Evolutionary conservation across 768 basidiomycete species (phyloP).

Genomic region (Neoboletus magnificus): DNA sequence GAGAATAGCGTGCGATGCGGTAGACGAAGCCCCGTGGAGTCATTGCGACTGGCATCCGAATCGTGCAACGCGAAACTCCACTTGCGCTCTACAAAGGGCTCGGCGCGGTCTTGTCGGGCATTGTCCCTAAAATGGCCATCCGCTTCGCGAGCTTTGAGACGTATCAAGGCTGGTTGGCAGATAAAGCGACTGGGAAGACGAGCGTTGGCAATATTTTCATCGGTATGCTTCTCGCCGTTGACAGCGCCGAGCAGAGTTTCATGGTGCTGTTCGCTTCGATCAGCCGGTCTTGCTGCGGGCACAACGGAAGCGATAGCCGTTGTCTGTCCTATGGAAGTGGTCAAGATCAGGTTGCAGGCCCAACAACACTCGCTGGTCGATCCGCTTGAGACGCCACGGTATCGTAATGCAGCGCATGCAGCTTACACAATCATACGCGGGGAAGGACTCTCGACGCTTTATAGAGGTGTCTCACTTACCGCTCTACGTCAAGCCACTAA

Average conservation of each 20-base stretch:
- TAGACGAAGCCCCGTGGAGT: constrained; percentile 93
- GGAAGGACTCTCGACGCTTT: constrained; percentile 81
- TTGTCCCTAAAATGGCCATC: constrained; percentile 99
- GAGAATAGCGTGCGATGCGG: neutral
- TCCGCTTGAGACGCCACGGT: constrained; percentile 88
- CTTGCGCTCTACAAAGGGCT: constrained; percentile 97
- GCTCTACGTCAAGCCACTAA: constrained; percentile 97
- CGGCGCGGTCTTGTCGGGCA: constrained; percentile 93
- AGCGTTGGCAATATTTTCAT: constrained; percentile 80
- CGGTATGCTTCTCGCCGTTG: constrained; percentile 46
- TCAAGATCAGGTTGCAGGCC: constrained; percentile 97
- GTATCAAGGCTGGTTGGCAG: constrained; percentile 82
- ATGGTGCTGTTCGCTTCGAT: neutral
- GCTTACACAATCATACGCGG: constrained; percentile 92
- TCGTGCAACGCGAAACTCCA: constrained; percentile 87
- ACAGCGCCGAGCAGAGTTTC: neutral
- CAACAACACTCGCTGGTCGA: constrained; percentile 97
- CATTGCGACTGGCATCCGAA: constrained; percentile 84
- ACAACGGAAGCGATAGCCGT: constrained; percentile 93
- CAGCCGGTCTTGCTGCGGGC: constrained; percentile 93
- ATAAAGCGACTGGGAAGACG: constrained; percentile 75
- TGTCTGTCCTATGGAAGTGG: constrained; percentile 98
- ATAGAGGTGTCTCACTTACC: constrained; percentile 91
- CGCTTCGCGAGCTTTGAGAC: constrained; percentile 97
- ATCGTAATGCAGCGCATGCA: constrained; percentile 95